Percentiles rank a stretch among this genome's conserved stretches.
Conservation (phyloP, 2,329 filamentous ascomycete genomes). For the Xylaria hypoxylon region DNA sequence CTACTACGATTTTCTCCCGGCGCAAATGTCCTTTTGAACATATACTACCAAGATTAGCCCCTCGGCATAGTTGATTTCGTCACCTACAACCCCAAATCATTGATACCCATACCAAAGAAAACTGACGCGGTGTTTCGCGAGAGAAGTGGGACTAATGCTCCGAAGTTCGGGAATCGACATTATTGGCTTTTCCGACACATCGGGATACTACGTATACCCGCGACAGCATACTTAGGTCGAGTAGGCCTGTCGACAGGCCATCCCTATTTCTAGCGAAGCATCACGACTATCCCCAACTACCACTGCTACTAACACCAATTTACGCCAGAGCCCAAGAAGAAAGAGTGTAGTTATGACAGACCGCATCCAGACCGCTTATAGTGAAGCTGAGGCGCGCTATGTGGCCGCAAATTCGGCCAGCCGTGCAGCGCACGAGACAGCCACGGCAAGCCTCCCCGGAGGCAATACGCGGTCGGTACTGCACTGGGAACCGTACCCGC, state of each 20-base stretch:
- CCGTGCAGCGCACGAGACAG: slow-evolving; percentile 53
- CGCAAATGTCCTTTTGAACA: background rate
- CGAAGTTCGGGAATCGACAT: slow-evolving; percentile 26
- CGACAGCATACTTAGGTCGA: background rate
- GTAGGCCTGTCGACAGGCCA: background rate
- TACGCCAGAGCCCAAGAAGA: slow-evolving; percentile 8
- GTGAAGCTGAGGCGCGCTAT: slow-evolving; percentile 52
- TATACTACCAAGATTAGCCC: background rate
- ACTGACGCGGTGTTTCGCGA: background rate
- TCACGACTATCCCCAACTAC: background rate
- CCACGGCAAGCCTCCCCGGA: slow-evolving; percentile 48
- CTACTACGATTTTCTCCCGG: background rate
- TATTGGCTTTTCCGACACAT: slow-evolving; percentile 21
- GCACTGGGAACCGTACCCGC: slow-evolving; percentile 58
- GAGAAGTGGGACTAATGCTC: slow-evolving; percentile 13
- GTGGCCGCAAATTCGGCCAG: slow-evolving; percentile 54
- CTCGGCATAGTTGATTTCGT: background rate
- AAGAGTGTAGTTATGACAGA: slow-evolving; percentile 30
- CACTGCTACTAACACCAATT: background rate
- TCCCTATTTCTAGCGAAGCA: background rate
- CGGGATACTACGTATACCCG: background rate
- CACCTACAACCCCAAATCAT: background rate
- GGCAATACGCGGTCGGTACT: slow-evolving; percentile 49
- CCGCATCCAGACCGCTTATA: slow-evolving; percentile 48
- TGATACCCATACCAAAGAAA: background rate